phyloP scores from a whole-genome alignment of 73 alveolate species.

The Halteria grandinella region DNA sequence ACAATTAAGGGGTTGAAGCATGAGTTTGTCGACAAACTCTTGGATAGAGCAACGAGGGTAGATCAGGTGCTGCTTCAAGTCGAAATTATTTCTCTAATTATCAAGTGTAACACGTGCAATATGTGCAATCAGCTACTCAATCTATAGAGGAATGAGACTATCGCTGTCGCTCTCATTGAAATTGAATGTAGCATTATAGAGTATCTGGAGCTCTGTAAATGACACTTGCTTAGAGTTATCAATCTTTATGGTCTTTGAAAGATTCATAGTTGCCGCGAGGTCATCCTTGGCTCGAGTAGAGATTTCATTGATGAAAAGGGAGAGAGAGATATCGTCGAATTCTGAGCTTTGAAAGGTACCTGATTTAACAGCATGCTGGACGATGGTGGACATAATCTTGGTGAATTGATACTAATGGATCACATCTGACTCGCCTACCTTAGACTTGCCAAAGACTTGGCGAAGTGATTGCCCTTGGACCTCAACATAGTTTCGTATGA shows the following conservation, averaged over 20 bases:
- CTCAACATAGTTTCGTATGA: conserved; percentile 14
- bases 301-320: conserved; percentile 19
- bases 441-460: conserved; percentile 18
- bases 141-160: background rate
- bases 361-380: background rate
- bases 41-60: conserved; percentile 1
- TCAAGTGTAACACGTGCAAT: conserved; percentile 9
- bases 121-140: background rate
- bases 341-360: no score
- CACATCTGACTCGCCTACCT: conserved; percentile 3
- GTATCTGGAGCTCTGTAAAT: conserved; percentile 7
- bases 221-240: no score
- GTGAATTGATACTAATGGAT: conserved; percentile 33
- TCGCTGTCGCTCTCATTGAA: conserved; percentile 9
- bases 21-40: background rate
- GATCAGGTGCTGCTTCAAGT: conserved; percentile 10
- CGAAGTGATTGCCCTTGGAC: conserved; percentile 24
- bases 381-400: conserved; percentile 2
- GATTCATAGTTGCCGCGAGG: no score
- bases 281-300: background rate
- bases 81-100: background rate
- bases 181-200: background rate
- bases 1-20: conserved; percentile 17
- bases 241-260: no score
- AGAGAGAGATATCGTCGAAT: background rate